Base-by-base conservation (phyloP, 202 grass and related monocot species). In the Hordeum pubiflorum region DNA sequence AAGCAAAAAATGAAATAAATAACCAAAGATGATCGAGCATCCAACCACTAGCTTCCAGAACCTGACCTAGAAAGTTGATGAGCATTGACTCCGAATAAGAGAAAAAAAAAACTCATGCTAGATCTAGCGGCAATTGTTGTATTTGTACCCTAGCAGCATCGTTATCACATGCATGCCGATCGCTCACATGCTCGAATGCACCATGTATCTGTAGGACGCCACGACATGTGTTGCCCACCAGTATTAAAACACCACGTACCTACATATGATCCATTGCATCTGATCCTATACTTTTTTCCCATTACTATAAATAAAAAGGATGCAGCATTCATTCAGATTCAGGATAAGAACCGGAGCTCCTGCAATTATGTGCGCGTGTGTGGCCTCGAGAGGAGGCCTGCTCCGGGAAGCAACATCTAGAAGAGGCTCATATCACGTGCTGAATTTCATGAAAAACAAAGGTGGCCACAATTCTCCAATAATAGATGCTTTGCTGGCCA, bases 371-470 rank as follows among this genome's bases (percentile, higher is more conserved):
- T 75, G 78, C 21, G 74, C 5, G 40, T 27, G 12, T 89, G 74
- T 89, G 61, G 79, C 7, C 74, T 69, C 34, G 48, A 36, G 18
- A 62, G 37, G 79, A 89, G 67, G 32, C 40, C 52, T 7, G 2
- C 24, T 69, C 60, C 27, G 54, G 2, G 41, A 90, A 83, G 75
- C 75, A 83, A 80, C 79, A 2, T 83, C 80, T 72, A 90, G 70
- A 90, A 80, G 61, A 33, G 5, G 34, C 34, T 36, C 34, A 36
- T 36, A 40, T 79, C 87, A 90, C 84, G 84, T 86, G 88, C 69
- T 70, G 60, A 86, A 89, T 74, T 85, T 10, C 33, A 54, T 57
- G 9, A 18, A 71, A 63, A 23, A 18, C 2, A 23, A 9, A 64
- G 11, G 87, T 85, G 74, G 46, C 66, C 79, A 29, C 46, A 82